Evolutionary conservation across 1,139 yeast genomes (phyloP), one percentile per base, ranked within the genome.

Genomic region (Wickerhamiella infanticola): DNA sequence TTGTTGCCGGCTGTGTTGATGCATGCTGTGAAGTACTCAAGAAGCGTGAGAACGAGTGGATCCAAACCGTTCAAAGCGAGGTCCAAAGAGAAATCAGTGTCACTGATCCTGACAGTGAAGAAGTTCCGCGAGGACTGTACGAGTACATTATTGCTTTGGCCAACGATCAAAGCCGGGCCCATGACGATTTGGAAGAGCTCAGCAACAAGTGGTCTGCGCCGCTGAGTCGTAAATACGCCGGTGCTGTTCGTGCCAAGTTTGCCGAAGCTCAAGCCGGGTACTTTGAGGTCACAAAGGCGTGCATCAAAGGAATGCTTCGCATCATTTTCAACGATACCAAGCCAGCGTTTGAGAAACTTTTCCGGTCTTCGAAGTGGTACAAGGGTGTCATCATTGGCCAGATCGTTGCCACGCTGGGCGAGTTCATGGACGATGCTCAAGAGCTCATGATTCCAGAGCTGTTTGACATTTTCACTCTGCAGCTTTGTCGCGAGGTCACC

Each of bases 71-170:
- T 44, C 74, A 73, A 42, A 70, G 66, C 31, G 93, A 84, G 59
- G 79, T 83, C 1, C 49, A 53, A 43, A 52, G 53, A 42, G 58
- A 48, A 55, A 57, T 50, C 35, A 40, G 45, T 52, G 43, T 54
- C 52, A 33, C 53, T 56, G 47, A 67, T 36, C 75, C 68, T 24
- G 68, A 65, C 42, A 69, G 70, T 64, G 66, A 71, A 45, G 67
- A 70, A 35, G 70, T 73, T 29, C 77, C 84, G 1, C 77, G 79
- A 37, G 88, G 95, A 1, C 67, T 85, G 41, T 70, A 81, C 39
- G 95, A 86, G 57, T 86, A 86, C 60, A 66, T 83, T 47, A 74
- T 83, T 29, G 95, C 95, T 0, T 70, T 84, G 35, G 93, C 93
- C 3, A 86, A 86, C 50, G 93, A 82, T 61, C 95, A 85, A 61